Percentiles rank a stretch among this genome's conserved stretches.
phyloP scores from a whole-genome alignment of 2,329 filamentous ascomycete species.

The Cladophialophora yegresii region DNA sequence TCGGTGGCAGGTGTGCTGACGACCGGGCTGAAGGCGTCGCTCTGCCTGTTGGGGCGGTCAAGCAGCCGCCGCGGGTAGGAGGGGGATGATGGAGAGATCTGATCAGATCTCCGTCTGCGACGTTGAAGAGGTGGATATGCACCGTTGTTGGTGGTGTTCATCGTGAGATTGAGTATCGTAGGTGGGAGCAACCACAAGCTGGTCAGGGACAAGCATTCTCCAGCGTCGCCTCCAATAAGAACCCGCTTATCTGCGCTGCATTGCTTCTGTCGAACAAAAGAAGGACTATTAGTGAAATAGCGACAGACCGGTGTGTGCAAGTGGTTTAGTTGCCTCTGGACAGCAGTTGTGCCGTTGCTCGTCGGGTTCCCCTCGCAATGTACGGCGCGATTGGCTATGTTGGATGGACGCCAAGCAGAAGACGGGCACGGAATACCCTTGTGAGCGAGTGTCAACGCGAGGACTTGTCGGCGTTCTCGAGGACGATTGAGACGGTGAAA shows the following conservation, averaged over 20 bases:
- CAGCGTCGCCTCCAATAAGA: slow-evolving; percentile 5
- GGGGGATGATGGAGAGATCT: slow-evolving; percentile 34
- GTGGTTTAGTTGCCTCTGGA: slow-evolving; percentile 4
- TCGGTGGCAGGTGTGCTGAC: slow-evolving; percentile 29
- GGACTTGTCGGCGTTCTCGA: not conserved
- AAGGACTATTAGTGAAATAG: not conserved
- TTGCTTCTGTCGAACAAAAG: not conserved
- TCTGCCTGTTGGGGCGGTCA: slow-evolving; percentile 29
- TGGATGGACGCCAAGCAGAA: not conserved
- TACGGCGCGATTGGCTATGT: not conserved
- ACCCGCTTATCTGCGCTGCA: slow-evolving; percentile 9
- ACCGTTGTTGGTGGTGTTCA: slow-evolving; percentile 25
- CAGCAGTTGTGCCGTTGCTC: slow-evolving; percentile 2
- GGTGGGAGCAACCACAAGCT: slow-evolving; percentile 8
- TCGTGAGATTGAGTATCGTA: slow-evolving; percentile 17
- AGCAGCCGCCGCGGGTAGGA: slow-evolving; percentile 26
- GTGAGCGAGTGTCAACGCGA: not conserved
- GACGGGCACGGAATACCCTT: not conserved
- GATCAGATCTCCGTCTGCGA: slow-evolving; percentile 33
- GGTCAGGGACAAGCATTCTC: slow-evolving; percentile 18
- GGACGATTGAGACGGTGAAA: slow-evolving; percentile 18
- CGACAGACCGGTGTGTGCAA: slow-evolving; percentile 3
- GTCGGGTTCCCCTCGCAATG: not conserved
- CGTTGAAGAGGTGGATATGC: slow-evolving; percentile 31
- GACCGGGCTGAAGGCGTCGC: slow-evolving; percentile 28